Base-by-base conservation (phyloP, 2,329 filamentous ascomycete genomes). In the Exserohilum rostratum region DNA sequence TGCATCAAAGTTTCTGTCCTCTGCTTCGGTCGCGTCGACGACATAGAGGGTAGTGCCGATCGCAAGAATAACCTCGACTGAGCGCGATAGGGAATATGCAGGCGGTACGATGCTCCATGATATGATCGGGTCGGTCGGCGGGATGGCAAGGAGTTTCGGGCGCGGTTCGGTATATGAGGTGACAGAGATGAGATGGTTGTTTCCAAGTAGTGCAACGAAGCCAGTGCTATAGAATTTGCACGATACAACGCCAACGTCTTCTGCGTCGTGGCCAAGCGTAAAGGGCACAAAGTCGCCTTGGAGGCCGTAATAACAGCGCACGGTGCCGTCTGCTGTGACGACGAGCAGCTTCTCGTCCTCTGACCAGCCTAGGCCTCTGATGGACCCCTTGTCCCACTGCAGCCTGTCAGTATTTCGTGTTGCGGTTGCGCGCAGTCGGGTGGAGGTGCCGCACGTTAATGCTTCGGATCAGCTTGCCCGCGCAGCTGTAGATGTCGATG, bases 271-370 rank as follows among this genome's bases (percentile, higher is more conserved):
- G 49, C 93, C 95, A 0, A 99, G 81, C 1, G 90, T 93, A 75
- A 98, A 99, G 54, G 96, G 93, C 13, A 89, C 91, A 72, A 99
- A 99, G 72, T 98, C 93, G 58, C 90, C 91, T 73, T 96, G 90
- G n/a, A 99, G 79, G 69, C 95, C 90, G 73, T 92, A 87, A 71
- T 93, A 97, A 74, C 91, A 95, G 56, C 93, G 85, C 38, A 98
- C 93, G 1, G 87, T 93, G 20, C 95, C 95, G 70, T 99, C 93
- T 48, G 90, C 85, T 9, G 92, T 91, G 46, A 98, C 87, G 0
- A 97, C 89, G 3, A 99, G 80, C 42, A 99, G 83, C 71, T 90
- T 89, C 80, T 99, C 95, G 62, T 97, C 91, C 69, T 96, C 93
- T 17, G 93, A 96, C 95, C 95, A 99, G 30, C 95, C 95, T 17